Evolutionary conservation across 2,329 filamentous ascomycete genomes (phyloP).

Genomic region (Alternaria sp.): DNA sequence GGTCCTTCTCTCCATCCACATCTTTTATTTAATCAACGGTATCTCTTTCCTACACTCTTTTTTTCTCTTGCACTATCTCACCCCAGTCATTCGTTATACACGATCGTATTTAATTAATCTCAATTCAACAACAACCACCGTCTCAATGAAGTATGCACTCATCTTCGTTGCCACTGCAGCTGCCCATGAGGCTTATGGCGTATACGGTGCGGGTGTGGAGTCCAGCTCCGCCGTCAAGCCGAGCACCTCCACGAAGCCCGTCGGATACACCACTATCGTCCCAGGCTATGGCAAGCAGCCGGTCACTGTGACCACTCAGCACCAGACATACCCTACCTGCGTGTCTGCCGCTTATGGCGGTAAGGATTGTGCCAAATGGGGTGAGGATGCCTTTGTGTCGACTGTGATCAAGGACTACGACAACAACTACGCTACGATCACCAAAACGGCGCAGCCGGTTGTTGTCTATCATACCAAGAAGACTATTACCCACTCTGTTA

Average conservation of each 20-base stretch:
- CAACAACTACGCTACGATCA: conserved; percentile 38
- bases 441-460: conserved; percentile 38
- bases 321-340: conserved; percentile 46
- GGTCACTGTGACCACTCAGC: conserved; percentile 44
- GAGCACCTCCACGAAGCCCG: conserved; percentile 21
- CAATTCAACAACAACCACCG: conserved; percentile 22
- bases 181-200: conserved; percentile 33
- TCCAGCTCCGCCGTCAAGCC: conserved; percentile 25
- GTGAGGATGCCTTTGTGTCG: conserved; percentile 37
- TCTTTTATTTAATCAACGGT: conserved; percentile 30
- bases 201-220: conserved; percentile 18
- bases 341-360: conserved; percentile 29
- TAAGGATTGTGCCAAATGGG: conserved; percentile 32
- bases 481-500: conserved; percentile 36
- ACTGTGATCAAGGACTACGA: conserved; percentile 42
- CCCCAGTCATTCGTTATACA: conserved; percentile 40
- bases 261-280: conserved; percentile 42
- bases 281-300: conserved; percentile 40
- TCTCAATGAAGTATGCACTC: conserved; percentile 37
- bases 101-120: conserved; percentile 16
- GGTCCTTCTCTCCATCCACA: conserved; percentile 22
- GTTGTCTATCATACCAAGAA: conserved; percentile 42
- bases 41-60: conserved; percentile 28
- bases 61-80: conserved; percentile 23
- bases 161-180: conserved; percentile 41